Evolutionary conservation across 164 flowering plant genomes (phyloP).

Genomic region (Berberis thunbergii): DNA sequence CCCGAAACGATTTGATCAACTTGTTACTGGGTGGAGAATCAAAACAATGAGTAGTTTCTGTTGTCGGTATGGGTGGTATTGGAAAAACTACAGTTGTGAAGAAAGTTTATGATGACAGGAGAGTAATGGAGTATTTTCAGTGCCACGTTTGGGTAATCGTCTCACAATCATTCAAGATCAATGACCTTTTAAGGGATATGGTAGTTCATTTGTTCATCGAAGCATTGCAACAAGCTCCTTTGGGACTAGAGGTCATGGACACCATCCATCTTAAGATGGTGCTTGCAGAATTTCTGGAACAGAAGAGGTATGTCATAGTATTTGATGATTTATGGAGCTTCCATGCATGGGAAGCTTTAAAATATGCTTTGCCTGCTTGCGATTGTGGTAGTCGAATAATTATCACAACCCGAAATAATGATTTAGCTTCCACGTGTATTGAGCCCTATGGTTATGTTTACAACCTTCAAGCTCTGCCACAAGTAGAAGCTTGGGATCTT

Average conservation of each 20-base stretch:
- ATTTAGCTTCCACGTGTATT: neutral
- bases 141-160: constrained; percentile 1
- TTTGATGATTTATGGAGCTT: constrained; percentile 5
- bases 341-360: neutral
- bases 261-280: no score
- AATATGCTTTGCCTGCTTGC: neutral
- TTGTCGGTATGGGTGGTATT: neutral
- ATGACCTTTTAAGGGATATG: neutral
- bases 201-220: neutral
- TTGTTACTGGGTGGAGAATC: neutral
- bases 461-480: neutral
- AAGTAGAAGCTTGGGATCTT: neutral
- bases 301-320: neutral
- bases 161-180: neutral
- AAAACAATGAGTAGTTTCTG: neutral
- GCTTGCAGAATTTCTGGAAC: neutral
- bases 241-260: neutral
- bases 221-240: neutral
- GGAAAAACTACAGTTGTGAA: constrained; percentile 1
- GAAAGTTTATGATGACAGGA: neutral
- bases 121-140: neutral
- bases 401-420: neutral
- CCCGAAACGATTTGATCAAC: neutral
- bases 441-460: neutral
- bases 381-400: constrained; percentile 1